A percentile compares a stretch with the other conserved stretches of the same genome.
Conservation (phyloP, 2,329 filamentous ascomycete species). For the Ophiostoma himal-ulmi region DNA sequence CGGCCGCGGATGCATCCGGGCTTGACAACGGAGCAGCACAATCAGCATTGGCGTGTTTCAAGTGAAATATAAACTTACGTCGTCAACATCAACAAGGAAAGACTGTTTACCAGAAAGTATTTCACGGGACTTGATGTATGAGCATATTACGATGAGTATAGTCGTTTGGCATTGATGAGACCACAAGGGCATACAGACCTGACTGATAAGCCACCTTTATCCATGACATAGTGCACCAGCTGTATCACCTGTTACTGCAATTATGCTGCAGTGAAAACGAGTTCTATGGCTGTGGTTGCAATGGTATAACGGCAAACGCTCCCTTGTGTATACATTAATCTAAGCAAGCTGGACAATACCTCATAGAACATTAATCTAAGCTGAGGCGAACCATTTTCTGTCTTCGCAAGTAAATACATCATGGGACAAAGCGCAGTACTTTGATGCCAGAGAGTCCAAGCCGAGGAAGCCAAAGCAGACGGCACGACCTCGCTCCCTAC, state of each 20-base stretch:
- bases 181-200: not conserved
- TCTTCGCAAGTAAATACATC: not conserved
- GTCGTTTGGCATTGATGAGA: not conserved
- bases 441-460: not conserved
- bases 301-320: not conserved
- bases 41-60: not conserved
- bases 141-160: not conserved
- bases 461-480: not conserved
- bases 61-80: not conserved
- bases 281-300: not conserved
- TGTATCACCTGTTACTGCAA: not conserved
- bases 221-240: too few species aligned
- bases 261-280: not conserved
- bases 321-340: too few species aligned
- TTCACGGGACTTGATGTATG: not conserved
- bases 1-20: conserved; percentile 6
- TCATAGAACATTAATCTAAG: too few species aligned
- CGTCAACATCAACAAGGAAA: not conserved
- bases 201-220: too few species aligned
- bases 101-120: not conserved
- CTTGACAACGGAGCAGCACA: not conserved
- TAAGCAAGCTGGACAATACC: too few species aligned
- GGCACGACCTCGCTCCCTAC: not conserved
- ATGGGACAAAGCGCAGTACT: not conserved
- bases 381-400: not conserved